Conservation (phyloP, 2,329 filamentous ascomycete species). For the Diaporthe vaccinii region DNA sequence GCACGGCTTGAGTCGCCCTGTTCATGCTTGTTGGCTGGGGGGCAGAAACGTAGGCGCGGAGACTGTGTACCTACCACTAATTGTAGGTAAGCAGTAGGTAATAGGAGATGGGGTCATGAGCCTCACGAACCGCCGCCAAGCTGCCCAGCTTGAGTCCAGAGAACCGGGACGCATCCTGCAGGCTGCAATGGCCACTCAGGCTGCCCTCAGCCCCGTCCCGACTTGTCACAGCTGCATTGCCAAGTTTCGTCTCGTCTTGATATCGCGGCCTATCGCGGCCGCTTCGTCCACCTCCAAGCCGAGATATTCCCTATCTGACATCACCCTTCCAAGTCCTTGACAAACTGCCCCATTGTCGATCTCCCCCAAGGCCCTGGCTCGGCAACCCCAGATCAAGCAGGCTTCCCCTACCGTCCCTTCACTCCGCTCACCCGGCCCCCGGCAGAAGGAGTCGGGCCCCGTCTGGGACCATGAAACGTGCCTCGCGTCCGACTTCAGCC, state of each 20-base stretch:
- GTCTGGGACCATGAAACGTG: background rate
- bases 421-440: slow-evolving; percentile 23
- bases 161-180: slow-evolving; percentile 30
- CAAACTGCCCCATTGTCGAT: slow-evolving; percentile 8
- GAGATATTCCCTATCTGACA: slow-evolving; percentile 40
- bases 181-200: slow-evolving; percentile 13
- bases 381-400: slow-evolving; percentile 18
- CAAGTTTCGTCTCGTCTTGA: slow-evolving; percentile 17
- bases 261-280: slow-evolving; percentile 17
- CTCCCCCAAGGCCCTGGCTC: background rate
- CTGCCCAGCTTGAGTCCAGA: slow-evolving; percentile 25
- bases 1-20: slow-evolving; percentile 16
- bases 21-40: background rate
- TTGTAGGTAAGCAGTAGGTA: background rate
- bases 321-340: slow-evolving; percentile 13
- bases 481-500: slow-evolving; percentile 28
- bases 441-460: background rate
- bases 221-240: slow-evolving; percentile 20
- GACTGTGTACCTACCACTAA: background rate
- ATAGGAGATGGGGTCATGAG: background rate
- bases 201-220: background rate
- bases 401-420: background rate
- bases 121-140: slow-evolving; percentile 31
- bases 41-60: background rate
- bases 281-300: slow-evolving; percentile 20